Conservation (phyloP, 108 stramenopile species). For the Skeletonema menzelii region DNA sequence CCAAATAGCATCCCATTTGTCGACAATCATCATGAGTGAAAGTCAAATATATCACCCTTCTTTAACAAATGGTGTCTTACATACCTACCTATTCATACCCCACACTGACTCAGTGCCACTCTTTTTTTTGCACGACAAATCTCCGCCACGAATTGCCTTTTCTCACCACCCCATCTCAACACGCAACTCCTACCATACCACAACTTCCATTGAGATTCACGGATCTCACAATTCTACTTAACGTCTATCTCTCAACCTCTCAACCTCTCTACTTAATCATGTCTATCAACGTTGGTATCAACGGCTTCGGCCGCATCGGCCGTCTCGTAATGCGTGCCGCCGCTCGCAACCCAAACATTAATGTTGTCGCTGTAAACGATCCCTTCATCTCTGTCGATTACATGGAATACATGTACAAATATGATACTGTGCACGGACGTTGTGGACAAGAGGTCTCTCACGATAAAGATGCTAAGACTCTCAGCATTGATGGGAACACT, state of each 20-base stretch:
- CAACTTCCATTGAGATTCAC: not conserved
- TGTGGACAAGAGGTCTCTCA: constrained; percentile 58
- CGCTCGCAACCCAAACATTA: constrained; percentile 83
- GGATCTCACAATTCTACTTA: not conserved
- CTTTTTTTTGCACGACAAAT: not conserved
- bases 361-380: constrained; percentile 88
- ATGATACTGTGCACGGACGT: constrained; percentile 87
- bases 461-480: constrained; percentile 58
- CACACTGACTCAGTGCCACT: not conserved
- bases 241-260: not conserved
- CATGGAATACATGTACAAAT: constrained; percentile 90
- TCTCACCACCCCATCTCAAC: not conserved
- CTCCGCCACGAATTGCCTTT: not conserved
- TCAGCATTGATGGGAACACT: constrained; percentile 47
- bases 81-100: not conserved
- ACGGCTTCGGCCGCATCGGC: constrained; percentile 99
- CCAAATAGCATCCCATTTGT: not conserved
- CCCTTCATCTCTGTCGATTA: constrained; percentile 76
- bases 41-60: too few relatives aligned
- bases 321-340: constrained; percentile 98
- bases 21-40: not conserved
- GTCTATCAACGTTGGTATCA: constrained; percentile 84
- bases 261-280: constrained; percentile 29
- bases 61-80: not conserved
- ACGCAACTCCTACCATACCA: not conserved